A percentile compares a stretch with the other conserved stretches of the same genome.
phyloP scores from a whole-genome alignment of 2,329 filamentous ascomycete species.

The Ophiostoma ips region DNA sequence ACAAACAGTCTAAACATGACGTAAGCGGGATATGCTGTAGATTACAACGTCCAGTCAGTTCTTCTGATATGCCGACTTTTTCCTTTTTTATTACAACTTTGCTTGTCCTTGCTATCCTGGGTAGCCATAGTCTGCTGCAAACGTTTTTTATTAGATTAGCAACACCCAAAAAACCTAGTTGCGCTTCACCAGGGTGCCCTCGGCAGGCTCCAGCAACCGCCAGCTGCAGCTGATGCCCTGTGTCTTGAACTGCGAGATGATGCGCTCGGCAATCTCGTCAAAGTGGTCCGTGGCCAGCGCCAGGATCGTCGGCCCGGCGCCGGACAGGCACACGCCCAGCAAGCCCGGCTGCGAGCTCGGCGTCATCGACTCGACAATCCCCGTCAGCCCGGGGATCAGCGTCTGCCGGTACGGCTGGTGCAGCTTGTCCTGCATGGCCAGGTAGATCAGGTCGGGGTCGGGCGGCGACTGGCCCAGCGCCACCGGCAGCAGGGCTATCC shows the following conservation, averaged over 20 bases:
- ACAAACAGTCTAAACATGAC: background rate
- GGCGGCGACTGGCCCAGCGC: slow-evolving; percentile 82
- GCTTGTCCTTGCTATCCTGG: no score
- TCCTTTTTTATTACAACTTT: no score
- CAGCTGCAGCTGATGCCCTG: slow-evolving; percentile 69
- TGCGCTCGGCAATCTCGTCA: slow-evolving; percentile 66
- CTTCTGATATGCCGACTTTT: no score
- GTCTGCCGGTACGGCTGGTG: slow-evolving; percentile 92
- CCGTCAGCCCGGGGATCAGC: slow-evolving; percentile 79
- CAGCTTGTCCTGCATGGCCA: slow-evolving; percentile 97
- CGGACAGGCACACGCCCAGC: slow-evolving; percentile 85
- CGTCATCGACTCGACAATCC: slow-evolving; percentile 84
- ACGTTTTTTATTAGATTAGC: no score
- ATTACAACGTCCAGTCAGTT: no score
- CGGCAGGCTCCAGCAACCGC: slow-evolving; percentile 77
- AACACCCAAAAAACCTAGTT: no score
- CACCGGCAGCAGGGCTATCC: slow-evolving; percentile 79
- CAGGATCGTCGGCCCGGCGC: slow-evolving; percentile 87
- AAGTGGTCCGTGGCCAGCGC: slow-evolving; percentile 87
- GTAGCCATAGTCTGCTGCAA: background rate
- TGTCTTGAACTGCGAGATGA: slow-evolving; percentile 59
- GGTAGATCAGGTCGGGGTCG: slow-evolving; percentile 85
- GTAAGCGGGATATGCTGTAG: no score
- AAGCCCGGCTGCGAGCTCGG: slow-evolving; percentile 76
- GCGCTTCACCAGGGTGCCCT: slow-evolving; percentile 40